phyloP scores from a whole-genome alignment of 352 stramenopile genomes.

The Bremia lactucae region DNA sequence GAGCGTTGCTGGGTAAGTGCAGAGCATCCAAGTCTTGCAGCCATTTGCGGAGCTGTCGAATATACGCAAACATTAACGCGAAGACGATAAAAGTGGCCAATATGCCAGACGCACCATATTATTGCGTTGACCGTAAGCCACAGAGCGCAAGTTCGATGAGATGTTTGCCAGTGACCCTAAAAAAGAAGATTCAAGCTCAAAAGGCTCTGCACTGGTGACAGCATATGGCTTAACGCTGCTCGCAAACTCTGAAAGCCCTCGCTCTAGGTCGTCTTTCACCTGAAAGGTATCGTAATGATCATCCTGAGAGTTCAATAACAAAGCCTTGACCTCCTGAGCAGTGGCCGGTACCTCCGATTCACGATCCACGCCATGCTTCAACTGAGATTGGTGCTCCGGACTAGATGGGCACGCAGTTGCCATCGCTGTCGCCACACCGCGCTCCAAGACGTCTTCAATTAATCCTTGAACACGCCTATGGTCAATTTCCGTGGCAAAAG shows the following conservation, averaged over 20 bases:
- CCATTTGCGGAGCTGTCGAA: conserved; percentile 57
- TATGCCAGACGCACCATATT: conserved; percentile 38
- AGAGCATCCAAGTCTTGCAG: conserved; percentile 50
- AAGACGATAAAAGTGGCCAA: not conserved
- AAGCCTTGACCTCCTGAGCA: conserved; percentile 38
- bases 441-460: conserved; percentile 65
- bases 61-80: too few relatives aligned
- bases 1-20: conserved; percentile 65
- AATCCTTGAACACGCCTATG: conserved; percentile 59
- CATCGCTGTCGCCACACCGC: conserved; percentile 36
- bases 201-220: conserved; percentile 30
- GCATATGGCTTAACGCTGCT: conserved; percentile 3
- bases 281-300: conserved; percentile 66
- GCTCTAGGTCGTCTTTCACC: conserved; percentile 37
- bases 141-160: conserved; percentile 59
- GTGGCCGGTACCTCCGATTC: conserved; percentile 15
- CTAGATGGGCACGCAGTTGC: conserved; percentile 26
- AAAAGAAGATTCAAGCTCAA: conserved; percentile 60
- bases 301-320: conserved; percentile 38
- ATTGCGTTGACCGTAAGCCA: conserved; percentile 45
- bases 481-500: conserved; percentile 44
- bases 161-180: conserved; percentile 57
- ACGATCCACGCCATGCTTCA: conserved; percentile 13
- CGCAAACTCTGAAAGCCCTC: conserved; percentile 11
- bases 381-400: conserved; percentile 11